phyloP scores from a whole-genome alignment of 1,284 basidiomycete species.

The Fomes fomentarius region DNA sequence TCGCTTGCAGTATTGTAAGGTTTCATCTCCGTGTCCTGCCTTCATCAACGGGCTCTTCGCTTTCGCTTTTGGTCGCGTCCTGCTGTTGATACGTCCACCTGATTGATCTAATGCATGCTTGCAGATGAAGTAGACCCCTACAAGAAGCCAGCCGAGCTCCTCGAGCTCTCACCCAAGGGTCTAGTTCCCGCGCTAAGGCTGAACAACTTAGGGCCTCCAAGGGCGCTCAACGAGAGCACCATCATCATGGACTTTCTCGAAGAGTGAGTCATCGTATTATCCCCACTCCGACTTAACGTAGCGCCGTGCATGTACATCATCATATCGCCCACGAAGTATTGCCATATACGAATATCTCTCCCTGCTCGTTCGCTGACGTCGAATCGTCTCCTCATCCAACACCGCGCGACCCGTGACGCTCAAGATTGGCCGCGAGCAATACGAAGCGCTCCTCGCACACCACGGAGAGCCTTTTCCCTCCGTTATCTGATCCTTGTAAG shows the following conservation, averaged over 20 bases:
- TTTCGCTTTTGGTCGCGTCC: too few species aligned
- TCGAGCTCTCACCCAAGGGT: conserved; percentile 80
- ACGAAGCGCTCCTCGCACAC: conserved; percentile 37
- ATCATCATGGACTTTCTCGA: conserved; percentile 77
- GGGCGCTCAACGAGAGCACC: conserved; percentile 68
- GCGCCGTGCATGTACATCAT: background rate
- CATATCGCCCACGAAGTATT: background rate
- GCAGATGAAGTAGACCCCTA: conserved; percentile 82
- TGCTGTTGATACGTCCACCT: too few species aligned
- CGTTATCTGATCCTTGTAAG: conserved; percentile 62
- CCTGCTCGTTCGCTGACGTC: background rate
- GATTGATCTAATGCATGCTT: too few species aligned
- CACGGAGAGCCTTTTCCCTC: conserved; percentile 54
- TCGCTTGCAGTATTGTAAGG: conserved; percentile 39
- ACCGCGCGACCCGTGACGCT: background rate
- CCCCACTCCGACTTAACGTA: background rate
- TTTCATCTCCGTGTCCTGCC: background rate
- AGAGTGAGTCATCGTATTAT: conserved; percentile 51
- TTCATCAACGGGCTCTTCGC: too few species aligned
- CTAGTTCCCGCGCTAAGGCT: conserved; percentile 75
- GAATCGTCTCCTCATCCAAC: background rate
- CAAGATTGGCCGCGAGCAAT: conserved; percentile 50
- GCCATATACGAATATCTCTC: too few species aligned
- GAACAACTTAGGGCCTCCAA: conserved; percentile 46
- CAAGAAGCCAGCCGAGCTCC: conserved; percentile 76